These are phyloP conservation scores for Backusella tuberculispora DNA, from an alignment of 192 early-diverging fungal species.

Conservation along the genomic window DNA sequence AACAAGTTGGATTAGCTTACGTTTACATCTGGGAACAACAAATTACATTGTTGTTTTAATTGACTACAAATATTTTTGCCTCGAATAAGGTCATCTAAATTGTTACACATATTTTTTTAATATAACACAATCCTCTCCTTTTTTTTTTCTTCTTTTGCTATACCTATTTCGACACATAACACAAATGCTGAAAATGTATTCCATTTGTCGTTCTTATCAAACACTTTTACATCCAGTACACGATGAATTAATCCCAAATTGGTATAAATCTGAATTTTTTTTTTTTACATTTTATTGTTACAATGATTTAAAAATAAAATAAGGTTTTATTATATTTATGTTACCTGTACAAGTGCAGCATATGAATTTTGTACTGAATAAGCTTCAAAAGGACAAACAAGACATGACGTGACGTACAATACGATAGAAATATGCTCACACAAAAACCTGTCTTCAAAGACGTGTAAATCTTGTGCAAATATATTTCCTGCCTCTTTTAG, in stretches of 20 bases:
- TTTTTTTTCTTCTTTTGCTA: neutral
- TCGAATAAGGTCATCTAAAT: slow-evolving; percentile 21
- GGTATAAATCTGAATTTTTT: neutral
- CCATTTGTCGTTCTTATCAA: slow-evolving; percentile 10
- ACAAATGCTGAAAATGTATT: slow-evolving; percentile 3
- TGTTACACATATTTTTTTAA: neutral
- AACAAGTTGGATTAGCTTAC: neutral
- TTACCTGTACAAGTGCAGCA: neutral
- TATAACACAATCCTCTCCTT: neutral
- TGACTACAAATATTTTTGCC: slow-evolving; percentile 5
- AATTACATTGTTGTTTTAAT: neutral
- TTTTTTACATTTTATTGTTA: slow-evolving; percentile 6
- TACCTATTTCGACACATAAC: slow-evolving; percentile 22
- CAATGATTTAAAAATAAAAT: slow-evolving; percentile 7
- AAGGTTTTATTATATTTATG: neutral
- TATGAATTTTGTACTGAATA: neutral
- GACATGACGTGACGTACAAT: neutral
- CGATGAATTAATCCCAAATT: slow-evolving; percentile 13
- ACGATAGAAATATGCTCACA: slow-evolving; percentile 14
- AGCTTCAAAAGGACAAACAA: neutral
- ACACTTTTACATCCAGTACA: slow-evolving; percentile 11
- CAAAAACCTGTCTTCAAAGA: neutral
- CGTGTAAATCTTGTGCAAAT: neutral
- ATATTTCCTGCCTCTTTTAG: slow-evolving; percentile 20
- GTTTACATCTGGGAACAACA: slow-evolving; percentile 23